phyloP scores from a whole-genome alignment of 345 rosid genomes.

The Orychophragmus violaceus region DNA sequence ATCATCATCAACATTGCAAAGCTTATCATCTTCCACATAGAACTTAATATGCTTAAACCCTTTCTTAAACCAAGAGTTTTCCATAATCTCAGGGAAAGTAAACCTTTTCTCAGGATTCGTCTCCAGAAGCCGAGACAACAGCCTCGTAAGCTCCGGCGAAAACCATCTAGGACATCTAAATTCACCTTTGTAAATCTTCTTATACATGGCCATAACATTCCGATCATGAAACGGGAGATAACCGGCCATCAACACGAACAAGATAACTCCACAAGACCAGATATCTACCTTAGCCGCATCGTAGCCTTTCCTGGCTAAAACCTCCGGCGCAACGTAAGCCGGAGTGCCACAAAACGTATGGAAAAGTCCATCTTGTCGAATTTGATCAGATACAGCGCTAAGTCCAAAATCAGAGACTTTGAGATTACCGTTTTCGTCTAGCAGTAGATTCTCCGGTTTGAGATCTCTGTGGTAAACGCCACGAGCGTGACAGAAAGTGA shows the following conservation, averaged over 20 bases:
- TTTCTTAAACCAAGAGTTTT: background rate
- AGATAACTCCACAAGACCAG: background rate
- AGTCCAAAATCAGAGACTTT: background rate
- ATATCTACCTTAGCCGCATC: background rate
- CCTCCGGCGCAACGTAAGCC: background rate
- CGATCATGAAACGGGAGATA: background rate
- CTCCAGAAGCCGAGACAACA: background rate
- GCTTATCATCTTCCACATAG: background rate
- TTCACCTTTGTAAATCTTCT: background rate
- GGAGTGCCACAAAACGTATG: background rate
- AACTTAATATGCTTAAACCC: background rate
- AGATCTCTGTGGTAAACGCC: background rate
- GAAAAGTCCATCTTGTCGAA: background rate
- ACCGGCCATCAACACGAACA: background rate
- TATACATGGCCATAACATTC: background rate
- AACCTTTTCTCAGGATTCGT: background rate
- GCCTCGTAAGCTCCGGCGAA: background rate
- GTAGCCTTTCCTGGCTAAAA: background rate
- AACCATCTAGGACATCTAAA: background rate
- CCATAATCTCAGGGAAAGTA: background rate
- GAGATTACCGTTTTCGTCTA: background rate
- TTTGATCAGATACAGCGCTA: background rate
- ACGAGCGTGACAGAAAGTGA: background rate
- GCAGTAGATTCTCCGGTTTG: background rate
- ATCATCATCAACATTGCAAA: background rate